Evolutionary conservation across 2,329 filamentous ascomycete species (phyloP), one percentile per base, ranked within the genome.

Genomic region (Parastagonospora avenae): DNA sequence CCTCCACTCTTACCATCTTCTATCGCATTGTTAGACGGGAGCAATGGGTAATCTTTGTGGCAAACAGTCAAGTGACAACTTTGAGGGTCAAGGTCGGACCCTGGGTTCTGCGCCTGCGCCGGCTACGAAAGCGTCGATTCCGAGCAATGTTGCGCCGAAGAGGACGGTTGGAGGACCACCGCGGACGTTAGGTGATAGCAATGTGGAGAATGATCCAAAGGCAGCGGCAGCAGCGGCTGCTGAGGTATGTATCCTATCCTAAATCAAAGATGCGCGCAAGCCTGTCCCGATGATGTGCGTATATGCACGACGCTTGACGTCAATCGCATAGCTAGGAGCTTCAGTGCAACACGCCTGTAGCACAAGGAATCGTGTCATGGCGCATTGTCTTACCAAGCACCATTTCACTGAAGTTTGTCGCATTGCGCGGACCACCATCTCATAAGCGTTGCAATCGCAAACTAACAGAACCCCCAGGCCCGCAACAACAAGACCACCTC

Each of bases 1-100:
- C 27, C 33, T 33, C 39, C 16, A 29, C 35, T 28, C 36, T 24
- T 15, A 16, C 28, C 33, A 9, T 10, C 29, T 16, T 36, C 1
- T 9, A 42, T 16, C 73, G 52, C 48, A 50, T 45, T 46, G 19
- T 24, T 24, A 24, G 19, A 5, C 5, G 19, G 19, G 5, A 47
- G 27, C 48, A 59, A 96, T 97, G 92, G 92, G 92, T 52, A 93
- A 91, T 73, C 82, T 91, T 76, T 96, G 90, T 79, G 90, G 91
- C 71, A 92, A 91, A 55, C 55, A 72, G 73, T 82, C 83, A 56
- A 66, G 78, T 57, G 63, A 77, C 37, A 80, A 84, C 73, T 94
- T 92, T 77, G 76, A 84, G 45, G 83, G 84, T 46, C 87, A 89
- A 42, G 91, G 91, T 52, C 88, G 90, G 46, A 83, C 85, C 32